Evolutionary conservation across 2,329 filamentous ascomycete species (phyloP).

Genomic region (Fusarium kyushuense): DNA sequence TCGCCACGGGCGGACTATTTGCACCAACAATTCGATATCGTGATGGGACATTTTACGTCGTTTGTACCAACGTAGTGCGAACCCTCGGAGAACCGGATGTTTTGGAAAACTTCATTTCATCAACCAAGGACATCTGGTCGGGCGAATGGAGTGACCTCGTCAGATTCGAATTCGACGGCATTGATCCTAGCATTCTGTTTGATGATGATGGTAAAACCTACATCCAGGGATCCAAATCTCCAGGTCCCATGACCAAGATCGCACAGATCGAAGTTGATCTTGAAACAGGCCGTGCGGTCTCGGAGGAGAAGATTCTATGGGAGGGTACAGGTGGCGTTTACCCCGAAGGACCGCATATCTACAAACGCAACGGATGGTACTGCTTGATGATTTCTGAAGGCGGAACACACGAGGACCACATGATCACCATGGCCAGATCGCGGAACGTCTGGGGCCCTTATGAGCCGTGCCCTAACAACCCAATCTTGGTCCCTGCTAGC

Average conservation of each 20-base stretch:
- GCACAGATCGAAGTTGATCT: slow-evolving; percentile 16
- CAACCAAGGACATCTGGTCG: slow-evolving; percentile 15
- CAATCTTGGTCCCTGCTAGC: slow-evolving; percentile 1
- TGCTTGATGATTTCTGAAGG: slow-evolving; percentile 17
- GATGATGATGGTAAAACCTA: slow-evolving; percentile 12
- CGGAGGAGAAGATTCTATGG: slow-evolving; percentile 14
- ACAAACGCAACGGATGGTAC: slow-evolving; percentile 26
- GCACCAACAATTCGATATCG: slow-evolving; percentile 16
- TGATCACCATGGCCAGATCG: slow-evolving; percentile 24
- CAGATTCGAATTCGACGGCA: slow-evolving; percentile 12
- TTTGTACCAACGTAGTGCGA: slow-evolving; percentile 13
- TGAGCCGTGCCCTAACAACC: slow-evolving; percentile 6
- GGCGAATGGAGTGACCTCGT: slow-evolving; percentile 15
- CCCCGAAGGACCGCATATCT: slow-evolving; percentile 13
- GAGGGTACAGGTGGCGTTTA: slow-evolving; percentile 4
- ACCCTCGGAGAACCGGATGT: background rate
- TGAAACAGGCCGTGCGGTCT: background rate
- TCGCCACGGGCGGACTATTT: slow-evolving; percentile 5
- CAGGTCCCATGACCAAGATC: slow-evolving; percentile 2
- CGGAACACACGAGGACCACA: slow-evolving; percentile 18
- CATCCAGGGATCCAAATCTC: slow-evolving; percentile 19
- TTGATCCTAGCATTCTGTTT: slow-evolving; percentile 13
- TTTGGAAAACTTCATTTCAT: slow-evolving; percentile 9
- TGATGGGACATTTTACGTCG: slow-evolving; percentile 12
- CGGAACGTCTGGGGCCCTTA: slow-evolving; percentile 15